Base-by-base conservation (phyloP, 176 grass and related monocot species). In the Aegilops tauschii region DNA sequence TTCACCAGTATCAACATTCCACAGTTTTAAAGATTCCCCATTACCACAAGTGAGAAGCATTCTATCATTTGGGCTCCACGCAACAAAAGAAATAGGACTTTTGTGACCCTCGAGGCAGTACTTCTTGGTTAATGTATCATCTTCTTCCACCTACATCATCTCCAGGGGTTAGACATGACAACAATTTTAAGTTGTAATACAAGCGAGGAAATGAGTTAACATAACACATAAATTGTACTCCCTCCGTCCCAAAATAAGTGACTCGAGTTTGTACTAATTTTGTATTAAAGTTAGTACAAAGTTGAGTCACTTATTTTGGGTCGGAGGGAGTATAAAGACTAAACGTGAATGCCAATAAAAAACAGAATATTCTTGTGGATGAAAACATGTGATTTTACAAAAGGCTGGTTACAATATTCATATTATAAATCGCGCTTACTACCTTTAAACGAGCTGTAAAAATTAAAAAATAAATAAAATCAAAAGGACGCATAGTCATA, bases 41-140 rank as follows among this genome's bases (percentile, higher is more conserved):
- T 47, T 98, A 42, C 94, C 92, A 84, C 90, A 92, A 85, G 94
- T 94, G 37, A 99, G 92, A 50, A 99, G 83, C 97, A 94, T 99
- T 82, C 32, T 91, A 69, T 99, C 89, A 39, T 96, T 68, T 29
- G 94, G 94, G 82, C 97, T 99, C 97, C 97, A 99, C 54, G 94
- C 87, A 77, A 94, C 90, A 82, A 93, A 93, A 17, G 94, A 94
- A 79, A 99, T 88, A 63, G 94, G 88, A 32, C 76, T 82, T 76
- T 81, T 50, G 80, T 99, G 92, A 82, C 92, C 97, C 82, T 77
- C 27, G 12, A 99, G 89, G 52, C 92, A 85, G 85, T 94, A 87
- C 61, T 84, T 96, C 83, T 82, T 86, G 58, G 83, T 92, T 47
- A 99, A 49, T 9, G 74, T 91, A 76, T 94, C 92, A 80, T 96